Evolutionary conservation across 2,329 filamentous ascomycete species (phyloP).

Genomic region (Teratosphaeria nubilosa): DNA sequence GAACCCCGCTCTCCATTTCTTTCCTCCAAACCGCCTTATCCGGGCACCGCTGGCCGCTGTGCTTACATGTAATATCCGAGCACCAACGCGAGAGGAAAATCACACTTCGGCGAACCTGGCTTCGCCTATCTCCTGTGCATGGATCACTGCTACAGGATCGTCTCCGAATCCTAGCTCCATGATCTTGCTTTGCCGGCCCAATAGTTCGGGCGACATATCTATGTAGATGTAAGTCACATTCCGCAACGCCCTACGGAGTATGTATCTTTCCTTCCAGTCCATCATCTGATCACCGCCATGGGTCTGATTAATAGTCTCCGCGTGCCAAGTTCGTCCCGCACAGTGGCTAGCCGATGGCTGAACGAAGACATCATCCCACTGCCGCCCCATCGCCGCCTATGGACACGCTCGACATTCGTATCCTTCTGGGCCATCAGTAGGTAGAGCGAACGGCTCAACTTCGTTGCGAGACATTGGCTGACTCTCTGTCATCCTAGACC

Average conservation of each 20-base stretch:
- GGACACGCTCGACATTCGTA: conserved; percentile 29
- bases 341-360: conserved; percentile 26
- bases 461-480: background rate
- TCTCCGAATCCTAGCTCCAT: background rate
- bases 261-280: background rate
- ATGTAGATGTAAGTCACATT: background rate
- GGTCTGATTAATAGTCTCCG: conserved; percentile 8
- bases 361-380: conserved; percentile 34
- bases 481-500: conserved; percentile 2
- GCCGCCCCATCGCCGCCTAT: conserved; percentile 29
- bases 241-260: background rate
- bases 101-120: background rate
- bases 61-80: background rate
- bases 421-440: conserved; percentile 31
- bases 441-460: background rate
- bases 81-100: background rate
- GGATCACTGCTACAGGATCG: background rate
- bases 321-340: conserved; percentile 15
- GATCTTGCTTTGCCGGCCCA: background rate
- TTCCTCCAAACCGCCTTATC: background rate
- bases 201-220: background rate
- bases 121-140: background rate
- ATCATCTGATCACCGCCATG: background rate
- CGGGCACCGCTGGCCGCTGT: background rate
- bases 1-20: background rate